Evolutionary conservation across 2,329 filamentous ascomycete species (phyloP).

Genomic region (Geosmithia morbida): DNA sequence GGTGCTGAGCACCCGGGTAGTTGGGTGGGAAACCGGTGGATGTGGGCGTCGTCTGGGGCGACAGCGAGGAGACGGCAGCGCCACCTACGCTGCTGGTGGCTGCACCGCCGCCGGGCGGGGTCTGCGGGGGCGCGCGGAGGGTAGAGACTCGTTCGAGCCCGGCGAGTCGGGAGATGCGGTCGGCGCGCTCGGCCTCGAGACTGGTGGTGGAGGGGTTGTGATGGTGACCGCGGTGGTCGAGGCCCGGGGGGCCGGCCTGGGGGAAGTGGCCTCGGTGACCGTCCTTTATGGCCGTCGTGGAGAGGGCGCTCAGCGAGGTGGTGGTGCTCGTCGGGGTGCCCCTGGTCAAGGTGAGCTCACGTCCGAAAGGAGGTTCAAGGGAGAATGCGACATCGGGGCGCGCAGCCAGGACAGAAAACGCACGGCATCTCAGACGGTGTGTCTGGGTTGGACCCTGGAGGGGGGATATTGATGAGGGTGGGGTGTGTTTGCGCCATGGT

Average conservation of each 20-base stretch:
- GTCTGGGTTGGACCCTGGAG: conserved; percentile 66
- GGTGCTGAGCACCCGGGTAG: conserved; percentile 17
- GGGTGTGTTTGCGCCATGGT: conserved; percentile 32
- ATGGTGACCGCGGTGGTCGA: conserved; percentile 39
- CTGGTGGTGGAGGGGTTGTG: conserved; percentile 50
- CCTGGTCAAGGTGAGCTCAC: conserved; percentile 25
- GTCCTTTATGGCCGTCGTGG: conserved; percentile 92
- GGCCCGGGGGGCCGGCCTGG: conserved; percentile 21
- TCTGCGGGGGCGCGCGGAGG: conserved; percentile 38
- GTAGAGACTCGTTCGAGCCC: conserved; percentile 81
- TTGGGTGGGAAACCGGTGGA: conserved; percentile 29
- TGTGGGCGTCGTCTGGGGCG: conserved; percentile 35
- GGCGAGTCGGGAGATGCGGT: conserved; percentile 86
- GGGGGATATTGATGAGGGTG: conserved; percentile 72
- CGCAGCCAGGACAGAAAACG: conserved; percentile 18
- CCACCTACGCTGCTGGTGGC: conserved; percentile 5
- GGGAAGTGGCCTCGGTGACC: conserved; percentile 74
- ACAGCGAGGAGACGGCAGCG: conserved; percentile 22
- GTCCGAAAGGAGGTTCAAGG: background rate
- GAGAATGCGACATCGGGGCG: background rate
- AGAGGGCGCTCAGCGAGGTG: conserved; percentile 81
- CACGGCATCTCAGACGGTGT: conserved; percentile 87
- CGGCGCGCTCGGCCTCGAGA: conserved; percentile 81
- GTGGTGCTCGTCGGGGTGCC: conserved; percentile 89
- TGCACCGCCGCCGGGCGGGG: conserved; percentile 10